These are phyloP conservation scores for Aschersonia sp. DNA, from an alignment of 2,329 filamentous ascomycete species.

Conservation along the genomic window DNA sequence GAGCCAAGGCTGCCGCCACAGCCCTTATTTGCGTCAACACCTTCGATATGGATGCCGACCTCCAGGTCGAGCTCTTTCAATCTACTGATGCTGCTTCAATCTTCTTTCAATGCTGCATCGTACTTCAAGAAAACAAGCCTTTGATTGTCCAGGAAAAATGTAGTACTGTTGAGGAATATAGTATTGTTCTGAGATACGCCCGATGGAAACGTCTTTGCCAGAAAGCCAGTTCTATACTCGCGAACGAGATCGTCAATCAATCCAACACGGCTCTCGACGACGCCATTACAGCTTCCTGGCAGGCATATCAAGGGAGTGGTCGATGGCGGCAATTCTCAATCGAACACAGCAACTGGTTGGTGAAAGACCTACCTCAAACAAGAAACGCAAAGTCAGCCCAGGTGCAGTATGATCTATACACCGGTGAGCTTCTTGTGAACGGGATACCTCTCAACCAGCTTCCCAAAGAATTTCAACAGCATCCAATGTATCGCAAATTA, in stretches of 20 bases:
- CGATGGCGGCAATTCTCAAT: neutral
- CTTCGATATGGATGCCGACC: neutral
- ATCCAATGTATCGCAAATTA: constrained; percentile 11
- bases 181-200: neutral
- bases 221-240: neutral
- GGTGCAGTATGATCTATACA: constrained; percentile 34
- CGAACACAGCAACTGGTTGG: constrained; percentile 1
- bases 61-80: neutral
- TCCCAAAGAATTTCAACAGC: constrained; percentile 25
- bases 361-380: neutral
- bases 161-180: neutral
- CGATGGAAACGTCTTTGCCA: constrained; percentile 1
- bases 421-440: constrained; percentile 35
- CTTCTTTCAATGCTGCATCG: neutral
- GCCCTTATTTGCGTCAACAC: neutral
- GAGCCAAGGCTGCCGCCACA: neutral
- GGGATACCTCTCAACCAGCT: constrained; percentile 32
- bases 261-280: neutral
- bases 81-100: neutral
- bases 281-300: neutral
- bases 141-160: neutral
- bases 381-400: neutral
- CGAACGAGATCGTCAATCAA: neutral
- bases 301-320: neutral
- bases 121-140: neutral